phyloP scores from a whole-genome alignment of 75 land plant species.

The Pinus taeda region DNA sequence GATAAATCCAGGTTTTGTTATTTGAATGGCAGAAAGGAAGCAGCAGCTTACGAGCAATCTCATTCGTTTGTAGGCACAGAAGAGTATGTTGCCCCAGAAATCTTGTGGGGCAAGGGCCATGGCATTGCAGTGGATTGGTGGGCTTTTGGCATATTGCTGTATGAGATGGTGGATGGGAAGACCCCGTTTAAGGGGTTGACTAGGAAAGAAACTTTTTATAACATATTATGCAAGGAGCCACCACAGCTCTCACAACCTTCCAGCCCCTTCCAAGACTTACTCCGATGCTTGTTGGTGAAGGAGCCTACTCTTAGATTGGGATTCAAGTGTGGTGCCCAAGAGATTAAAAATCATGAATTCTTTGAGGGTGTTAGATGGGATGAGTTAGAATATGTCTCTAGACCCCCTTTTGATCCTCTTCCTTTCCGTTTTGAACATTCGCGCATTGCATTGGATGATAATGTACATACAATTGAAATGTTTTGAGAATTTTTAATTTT shows the following conservation, averaged over 20 bases:
- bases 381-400: conserved; percentile 7
- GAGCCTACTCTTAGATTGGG: conserved; percentile 1
- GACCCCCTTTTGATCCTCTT: conserved; percentile 15
- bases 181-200: conserved; percentile 26
- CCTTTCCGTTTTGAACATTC: conserved; percentile 2
- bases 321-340: not conserved
- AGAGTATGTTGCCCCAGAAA: conserved; percentile 25
- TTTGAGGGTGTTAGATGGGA: conserved; percentile 12
- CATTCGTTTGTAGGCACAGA: conserved; percentile 42
- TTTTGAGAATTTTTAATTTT: not conserved
- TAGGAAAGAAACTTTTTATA: conserved; percentile 13
- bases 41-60: conserved; percentile 49
- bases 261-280: conserved; percentile 3
- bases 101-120: conserved; percentile 26
- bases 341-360: conserved; percentile 11
- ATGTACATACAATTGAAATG: not conserved
- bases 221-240: conserved; percentile 17
- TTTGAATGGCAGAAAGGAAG: conserved; percentile 21
- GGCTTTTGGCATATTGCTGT: conserved; percentile 22
- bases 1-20: not conserved
- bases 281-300: conserved; percentile 1
- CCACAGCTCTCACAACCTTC: not conserved
- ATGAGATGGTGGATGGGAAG: conserved; percentile 20
- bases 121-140: conserved; percentile 27
- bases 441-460: not conserved